Percentiles rank a stretch among this genome's conserved stretches.
These are phyloP conservation scores for Megacollybia marginata DNA, from an alignment of 768 basidiomycete species.

Conservation along the genomic window DNA sequence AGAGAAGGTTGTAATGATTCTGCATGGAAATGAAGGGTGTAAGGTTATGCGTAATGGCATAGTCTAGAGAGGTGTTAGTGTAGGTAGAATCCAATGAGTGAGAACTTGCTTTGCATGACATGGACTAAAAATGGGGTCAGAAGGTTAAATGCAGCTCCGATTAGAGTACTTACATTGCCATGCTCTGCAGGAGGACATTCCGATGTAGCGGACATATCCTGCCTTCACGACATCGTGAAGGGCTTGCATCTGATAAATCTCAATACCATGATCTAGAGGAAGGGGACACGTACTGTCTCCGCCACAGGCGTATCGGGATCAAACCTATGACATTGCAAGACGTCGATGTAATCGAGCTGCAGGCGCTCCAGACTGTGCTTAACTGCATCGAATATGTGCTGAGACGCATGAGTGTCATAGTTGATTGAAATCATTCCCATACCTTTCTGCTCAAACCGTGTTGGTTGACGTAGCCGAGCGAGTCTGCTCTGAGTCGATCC, in stretches of 20 bases:
- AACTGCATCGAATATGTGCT: constrained; percentile 45
- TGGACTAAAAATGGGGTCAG: constrained; percentile 27
- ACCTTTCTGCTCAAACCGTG: constrained; percentile 21
- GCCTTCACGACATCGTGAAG: constrained; percentile 43
- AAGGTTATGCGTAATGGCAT: constrained; percentile 49
- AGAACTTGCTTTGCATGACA: constrained; percentile 43
- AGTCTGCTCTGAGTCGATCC: not conserved
- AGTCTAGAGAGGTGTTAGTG: constrained; percentile 29
- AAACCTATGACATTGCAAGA: constrained; percentile 34
- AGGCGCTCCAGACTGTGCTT: constrained; percentile 37
- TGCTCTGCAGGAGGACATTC: constrained; percentile 15
- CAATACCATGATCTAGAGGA: constrained; percentile 17
- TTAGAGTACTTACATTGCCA: constrained; percentile 28
- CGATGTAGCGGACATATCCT: constrained; percentile 41
- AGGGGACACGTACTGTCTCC: constrained; percentile 26
- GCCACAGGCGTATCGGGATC: constrained; percentile 17
- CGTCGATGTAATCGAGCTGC: constrained; percentile 47
- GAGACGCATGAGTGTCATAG: not conserved
- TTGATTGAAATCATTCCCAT: not conserved
- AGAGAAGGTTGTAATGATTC: constrained; percentile 54
- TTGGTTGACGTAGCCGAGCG: constrained; percentile 18
- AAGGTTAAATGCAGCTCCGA: not conserved
- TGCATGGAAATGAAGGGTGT: constrained; percentile 67
- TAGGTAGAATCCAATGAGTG: not conserved
- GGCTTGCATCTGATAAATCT: constrained; percentile 32